phyloP scores from a whole-genome alignment of 306 rosid genomes.

The Gastrolobium bilobum region DNA sequence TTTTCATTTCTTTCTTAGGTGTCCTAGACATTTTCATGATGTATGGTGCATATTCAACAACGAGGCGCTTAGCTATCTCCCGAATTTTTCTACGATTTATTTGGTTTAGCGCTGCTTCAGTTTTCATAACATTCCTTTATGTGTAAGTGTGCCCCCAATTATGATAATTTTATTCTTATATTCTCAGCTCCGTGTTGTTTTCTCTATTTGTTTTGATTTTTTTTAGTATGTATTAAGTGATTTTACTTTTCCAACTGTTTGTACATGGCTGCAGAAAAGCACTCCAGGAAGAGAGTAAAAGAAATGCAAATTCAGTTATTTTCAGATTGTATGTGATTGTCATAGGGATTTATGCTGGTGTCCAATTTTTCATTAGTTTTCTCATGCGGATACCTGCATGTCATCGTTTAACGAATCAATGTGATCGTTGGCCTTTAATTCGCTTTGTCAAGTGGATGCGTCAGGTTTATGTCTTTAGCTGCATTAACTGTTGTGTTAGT shows the following conservation, averaged over 20 bases:
- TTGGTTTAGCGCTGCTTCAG: slow-evolving; percentile 87
- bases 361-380: slow-evolving; percentile 82
- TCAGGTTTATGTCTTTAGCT: slow-evolving; percentile 68
- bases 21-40: slow-evolving; percentile 92
- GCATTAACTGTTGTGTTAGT: slow-evolving; percentile 28
- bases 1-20: slow-evolving; percentile 60
- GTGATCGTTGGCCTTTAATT: slow-evolving; percentile 87
- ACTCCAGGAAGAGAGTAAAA: slow-evolving; percentile 78
- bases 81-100: slow-evolving; percentile 88
- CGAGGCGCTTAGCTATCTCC: slow-evolving; percentile 76
- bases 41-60: slow-evolving; percentile 94
- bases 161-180: slow-evolving; percentile 10
- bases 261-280: slow-evolving; percentile 74
- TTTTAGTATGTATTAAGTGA: background rate
- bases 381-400: slow-evolving; percentile 94
- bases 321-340: slow-evolving; percentile 73
- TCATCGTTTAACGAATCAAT: slow-evolving; percentile 78
- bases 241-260: slow-evolving; percentile 42
- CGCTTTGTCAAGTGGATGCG: slow-evolving; percentile 96
- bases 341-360: slow-evolving; percentile 84
- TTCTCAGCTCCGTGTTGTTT: slow-evolving; percentile 25
- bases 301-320: slow-evolving; percentile 55
- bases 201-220: background rate
- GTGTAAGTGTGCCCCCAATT: slow-evolving; percentile 64
- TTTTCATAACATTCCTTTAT: slow-evolving; percentile 76